Conservation (phyloP, 768 basidiomycete genomes). For the Myochromella boudieri region DNA sequence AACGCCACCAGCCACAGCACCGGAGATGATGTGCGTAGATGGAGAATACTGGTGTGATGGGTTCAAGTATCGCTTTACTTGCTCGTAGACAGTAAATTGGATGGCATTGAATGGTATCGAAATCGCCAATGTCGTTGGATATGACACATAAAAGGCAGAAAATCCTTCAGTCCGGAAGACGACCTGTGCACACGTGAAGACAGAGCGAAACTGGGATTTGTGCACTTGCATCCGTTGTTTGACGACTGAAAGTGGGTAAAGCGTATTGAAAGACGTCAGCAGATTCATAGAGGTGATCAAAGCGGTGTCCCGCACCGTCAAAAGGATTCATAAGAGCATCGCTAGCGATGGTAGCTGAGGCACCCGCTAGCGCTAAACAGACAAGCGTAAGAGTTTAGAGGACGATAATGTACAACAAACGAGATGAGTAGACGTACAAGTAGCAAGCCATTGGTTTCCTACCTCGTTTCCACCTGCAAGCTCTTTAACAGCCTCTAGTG, state of each 20-base stretch:
- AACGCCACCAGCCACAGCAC: conserved; percentile 89
- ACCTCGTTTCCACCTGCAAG: conserved; percentile 81
- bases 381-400: conserved; percentile 2
- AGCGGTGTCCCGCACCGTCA: conserved; percentile 68
- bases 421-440: conserved; percentile 56
- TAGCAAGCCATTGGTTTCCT: conserved; percentile 84
- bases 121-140: conserved; percentile 96
- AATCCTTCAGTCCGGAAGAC: conserved; percentile 88
- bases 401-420: neutral
- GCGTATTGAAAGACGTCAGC: neutral
- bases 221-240: conserved; percentile 99
- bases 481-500: conserved; percentile 93
- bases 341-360: conserved; percentile 89
- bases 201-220: conserved; percentile 87
- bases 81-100: conserved; percentile 96
- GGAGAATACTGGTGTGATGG: conserved; percentile 88
- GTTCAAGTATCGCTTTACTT: conserved; percentile 83
- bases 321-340: conserved; percentile 99
- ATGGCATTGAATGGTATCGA: conserved; percentile 98
- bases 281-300: conserved; percentile 5
- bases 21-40: conserved; percentile 87
- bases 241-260: conserved; percentile 62
- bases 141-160: conserved; percentile 94
- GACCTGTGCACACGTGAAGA: conserved; percentile 79
- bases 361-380: conserved; percentile 81